A percentile compares a stretch with the other conserved stretches of the same genome.
Conservation (phyloP, 495 filamentous ascomycete genomes). For the Tuber microsphaerosporum region DNA sequence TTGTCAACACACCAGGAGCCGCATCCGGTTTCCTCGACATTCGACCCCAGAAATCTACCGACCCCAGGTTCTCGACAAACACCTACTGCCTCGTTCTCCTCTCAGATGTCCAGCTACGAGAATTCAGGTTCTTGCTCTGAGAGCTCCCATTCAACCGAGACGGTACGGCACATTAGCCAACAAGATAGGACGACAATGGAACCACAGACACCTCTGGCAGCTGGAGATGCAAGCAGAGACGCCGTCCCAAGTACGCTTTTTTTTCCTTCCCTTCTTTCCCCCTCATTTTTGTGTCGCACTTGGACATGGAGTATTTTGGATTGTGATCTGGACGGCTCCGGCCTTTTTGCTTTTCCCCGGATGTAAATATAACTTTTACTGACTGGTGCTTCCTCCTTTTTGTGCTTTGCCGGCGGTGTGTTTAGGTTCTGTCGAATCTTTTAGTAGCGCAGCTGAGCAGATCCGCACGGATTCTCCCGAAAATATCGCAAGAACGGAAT, state of each 20-base stretch:
- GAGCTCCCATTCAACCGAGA: constrained; percentile 36
- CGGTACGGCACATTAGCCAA: constrained; percentile 31
- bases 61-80: constrained; percentile 20
- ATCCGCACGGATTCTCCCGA: constrained; percentile 19
- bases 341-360: neutral
- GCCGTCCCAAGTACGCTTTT: constrained; percentile 33
- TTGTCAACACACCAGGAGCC: constrained; percentile 15
- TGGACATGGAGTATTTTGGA: neutral
- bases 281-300: neutral
- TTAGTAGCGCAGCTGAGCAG: constrained; percentile 27
- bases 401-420: constrained; percentile 14
- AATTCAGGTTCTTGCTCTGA: constrained; percentile 31
- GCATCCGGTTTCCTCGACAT: constrained; percentile 13
- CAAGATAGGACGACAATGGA: constrained; percentile 23
- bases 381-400: constrained; percentile 21
- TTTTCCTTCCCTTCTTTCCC: constrained; percentile 4
- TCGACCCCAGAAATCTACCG: constrained; percentile 24
- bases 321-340: neutral
- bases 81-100: constrained; percentile 22
- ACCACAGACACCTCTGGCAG: constrained; percentile 7
- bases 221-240: neutral
- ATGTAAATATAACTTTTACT: constrained; percentile 16
- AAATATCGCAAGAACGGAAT: constrained; percentile 17
- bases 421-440: constrained; percentile 39
- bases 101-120: constrained; percentile 30